phyloP scores from a whole-genome alignment of 495 filamentous ascomycete genomes.

The Xylaria scruposa region DNA sequence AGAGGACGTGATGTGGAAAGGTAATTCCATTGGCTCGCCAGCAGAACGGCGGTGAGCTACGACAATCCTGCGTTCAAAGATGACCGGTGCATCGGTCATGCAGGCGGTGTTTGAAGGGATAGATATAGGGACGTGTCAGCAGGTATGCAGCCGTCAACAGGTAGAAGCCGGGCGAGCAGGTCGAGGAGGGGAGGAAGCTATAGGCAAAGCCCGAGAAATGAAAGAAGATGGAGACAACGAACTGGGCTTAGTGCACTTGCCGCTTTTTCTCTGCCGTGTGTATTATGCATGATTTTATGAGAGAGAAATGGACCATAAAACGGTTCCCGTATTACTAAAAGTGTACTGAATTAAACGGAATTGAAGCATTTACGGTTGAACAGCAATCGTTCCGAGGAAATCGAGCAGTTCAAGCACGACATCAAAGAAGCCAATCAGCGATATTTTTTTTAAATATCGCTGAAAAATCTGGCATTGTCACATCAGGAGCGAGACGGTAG shows the following conservation, averaged over 20 bases:
- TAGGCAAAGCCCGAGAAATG: neutral
- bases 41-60: conserved; percentile 19
- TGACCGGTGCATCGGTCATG: neutral
- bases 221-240: neutral
- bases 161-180: neutral
- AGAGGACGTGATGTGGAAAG: conserved; percentile 11
- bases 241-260: too few relatives aligned
- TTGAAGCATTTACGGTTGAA: too few relatives aligned
- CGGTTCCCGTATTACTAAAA: too few relatives aligned
- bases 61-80: neutral
- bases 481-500: conserved; percentile 19
- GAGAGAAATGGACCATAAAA: too few relatives aligned
- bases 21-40: conserved; percentile 10
- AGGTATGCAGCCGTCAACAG: neutral
- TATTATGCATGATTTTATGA: neutral
- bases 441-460: conserved; percentile 13
- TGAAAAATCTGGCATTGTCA: conserved; percentile 19
- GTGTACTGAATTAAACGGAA: too few relatives aligned
- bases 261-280: too few relatives aligned
- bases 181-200: neutral
- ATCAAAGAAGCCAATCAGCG: conserved; percentile 18
- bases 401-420: conserved; percentile 17
- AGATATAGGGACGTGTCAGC: neutral
- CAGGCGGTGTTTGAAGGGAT: neutral
- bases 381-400: conserved; percentile 17